Percentiles rank a stretch among this genome's conserved stretches.
Conservation (phyloP, 768 basidiomycete species). For the Boletus pseudo-olivaceus region DNA sequence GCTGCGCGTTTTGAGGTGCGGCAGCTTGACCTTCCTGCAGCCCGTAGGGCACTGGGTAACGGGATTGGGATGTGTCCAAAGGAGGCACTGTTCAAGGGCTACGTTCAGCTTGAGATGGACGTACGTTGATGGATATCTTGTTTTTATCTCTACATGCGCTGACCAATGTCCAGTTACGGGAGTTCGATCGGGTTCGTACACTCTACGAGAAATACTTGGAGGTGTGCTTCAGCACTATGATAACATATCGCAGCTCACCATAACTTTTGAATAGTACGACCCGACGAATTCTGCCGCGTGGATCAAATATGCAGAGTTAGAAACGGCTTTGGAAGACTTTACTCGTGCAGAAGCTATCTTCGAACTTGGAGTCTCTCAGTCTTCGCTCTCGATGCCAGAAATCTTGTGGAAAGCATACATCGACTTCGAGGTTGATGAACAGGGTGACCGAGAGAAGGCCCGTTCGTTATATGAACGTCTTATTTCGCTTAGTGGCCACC, state of each 20-base stretch:
- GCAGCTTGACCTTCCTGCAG: slow-evolving; percentile 73
- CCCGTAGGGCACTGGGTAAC: slow-evolving; percentile 84
- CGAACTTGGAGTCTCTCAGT: slow-evolving; percentile 83
- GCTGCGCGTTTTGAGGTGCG: slow-evolving; percentile 92
- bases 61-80: slow-evolving; percentile 97
- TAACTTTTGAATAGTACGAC: slow-evolving; percentile 55
- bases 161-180: slow-evolving; percentile 60
- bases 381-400: slow-evolving; percentile 91
- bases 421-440: slow-evolving; percentile 91
- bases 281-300: slow-evolving; percentile 88
- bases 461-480: slow-evolving; percentile 88
- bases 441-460: slow-evolving; percentile 79
- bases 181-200: slow-evolving; percentile 90
- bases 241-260: not conserved
- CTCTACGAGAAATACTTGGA: slow-evolving; percentile 95
- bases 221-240: slow-evolving; percentile 38
- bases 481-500: slow-evolving; percentile 80
- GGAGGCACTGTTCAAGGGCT: slow-evolving; percentile 91
- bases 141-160: slow-evolving; percentile 3
- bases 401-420: slow-evolving; percentile 93
- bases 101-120: slow-evolving; percentile 91
- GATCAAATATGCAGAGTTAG: slow-evolving; percentile 95
- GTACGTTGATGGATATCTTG: slow-evolving; percentile 38
- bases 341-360: slow-evolving; percentile 90
- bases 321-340: slow-evolving; percentile 82